Evolutionary conservation across 2,329 filamentous ascomycete species (phyloP), one percentile per base, ranked within the genome.

Genomic region (Harringtonia lauricola): DNA sequence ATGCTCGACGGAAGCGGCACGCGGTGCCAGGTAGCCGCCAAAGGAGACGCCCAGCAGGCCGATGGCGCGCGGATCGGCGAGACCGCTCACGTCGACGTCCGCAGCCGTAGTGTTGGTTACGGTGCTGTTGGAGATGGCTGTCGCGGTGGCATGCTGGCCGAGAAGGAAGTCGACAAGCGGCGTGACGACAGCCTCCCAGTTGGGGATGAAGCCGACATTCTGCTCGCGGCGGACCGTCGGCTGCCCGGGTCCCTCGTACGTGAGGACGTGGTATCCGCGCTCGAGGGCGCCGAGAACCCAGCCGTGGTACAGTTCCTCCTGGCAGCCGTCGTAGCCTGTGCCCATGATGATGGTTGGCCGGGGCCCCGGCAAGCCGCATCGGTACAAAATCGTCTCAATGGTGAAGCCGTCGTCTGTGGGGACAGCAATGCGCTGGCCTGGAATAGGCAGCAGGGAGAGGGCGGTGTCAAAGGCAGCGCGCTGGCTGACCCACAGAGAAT

Each of bases 181-280:
- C 0, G 56, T 59, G 3, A 64, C 54, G 0, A 64, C 65, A 4
- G 46, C 53, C 48, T 64, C 61, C 66, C 66, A 70, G 19, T 69
- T 55, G 0, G 56, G 58, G 14, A 65, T 66, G 49, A 70, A 71
- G 6, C 63, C 65, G 2, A 68, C 36, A 4, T 57, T 51, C 34
- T 71, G 63, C 1, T 61, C 45, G 1, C 68, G 61, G 9, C 63
- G 59, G 2, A 66, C 61, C 1, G 56, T 62, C 2, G 59, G 57
- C 48, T 71, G 67, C 0, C 67, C 67, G 0, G 67, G 68, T 0
- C 68, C 68, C 38, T 71, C 68, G 48, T 66, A 71, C 0, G 61
- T 63, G 15, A 70, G 56, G 30, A 58, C 56, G 44, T 71, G 66
- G 50, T 57, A 66, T 1, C 67, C 67, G 2, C 67, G 60, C 19